phyloP scores from a whole-genome alignment of 108 stramenopile species.

The Schizochytrium sp. region DNA sequence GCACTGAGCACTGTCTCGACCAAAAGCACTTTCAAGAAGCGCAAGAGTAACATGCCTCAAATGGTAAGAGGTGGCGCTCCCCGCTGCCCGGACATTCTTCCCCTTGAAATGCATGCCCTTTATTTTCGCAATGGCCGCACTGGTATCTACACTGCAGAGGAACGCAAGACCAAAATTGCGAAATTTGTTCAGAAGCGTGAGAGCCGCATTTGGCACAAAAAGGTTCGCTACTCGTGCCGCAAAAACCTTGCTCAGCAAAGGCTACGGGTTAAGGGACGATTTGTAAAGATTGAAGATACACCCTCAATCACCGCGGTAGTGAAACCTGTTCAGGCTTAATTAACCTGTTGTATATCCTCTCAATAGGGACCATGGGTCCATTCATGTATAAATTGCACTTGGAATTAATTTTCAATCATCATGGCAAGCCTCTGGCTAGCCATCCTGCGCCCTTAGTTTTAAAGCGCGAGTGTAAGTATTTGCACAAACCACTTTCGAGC shows the following conservation, averaged over 20 bases:
- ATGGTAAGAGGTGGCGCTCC: background rate
- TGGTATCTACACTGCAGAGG: slow-evolving; percentile 93
- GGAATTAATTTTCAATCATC: no score
- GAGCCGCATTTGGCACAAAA: slow-evolving; percentile 94
- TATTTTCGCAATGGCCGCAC: slow-evolving; percentile 96
- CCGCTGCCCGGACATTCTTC: background rate
- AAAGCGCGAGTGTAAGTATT: no score
- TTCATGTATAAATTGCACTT: no score
- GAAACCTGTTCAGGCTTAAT: no score
- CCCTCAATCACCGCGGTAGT: background rate
- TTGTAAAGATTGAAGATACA: slow-evolving; percentile 82
- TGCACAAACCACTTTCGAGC: no score
- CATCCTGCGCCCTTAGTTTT: no score
- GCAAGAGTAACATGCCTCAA: slow-evolving; percentile 20
- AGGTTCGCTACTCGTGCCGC: slow-evolving; percentile 96
- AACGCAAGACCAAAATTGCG: slow-evolving; percentile 90
- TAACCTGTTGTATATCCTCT: no score
- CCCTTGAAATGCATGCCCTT: background rate
- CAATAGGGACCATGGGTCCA: no score
- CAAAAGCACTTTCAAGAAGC: background rate
- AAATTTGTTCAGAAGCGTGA: slow-evolving; percentile 87
- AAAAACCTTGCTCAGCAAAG: slow-evolving; percentile 94
- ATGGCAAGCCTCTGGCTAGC: no score
- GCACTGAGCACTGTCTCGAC: no score
- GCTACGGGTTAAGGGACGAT: slow-evolving; percentile 94